Evolutionary conservation across 768 basidiomycete genomes (phyloP), one percentile per base, ranked within the genome.

Genomic region (Pisolithus marmoratus): DNA sequence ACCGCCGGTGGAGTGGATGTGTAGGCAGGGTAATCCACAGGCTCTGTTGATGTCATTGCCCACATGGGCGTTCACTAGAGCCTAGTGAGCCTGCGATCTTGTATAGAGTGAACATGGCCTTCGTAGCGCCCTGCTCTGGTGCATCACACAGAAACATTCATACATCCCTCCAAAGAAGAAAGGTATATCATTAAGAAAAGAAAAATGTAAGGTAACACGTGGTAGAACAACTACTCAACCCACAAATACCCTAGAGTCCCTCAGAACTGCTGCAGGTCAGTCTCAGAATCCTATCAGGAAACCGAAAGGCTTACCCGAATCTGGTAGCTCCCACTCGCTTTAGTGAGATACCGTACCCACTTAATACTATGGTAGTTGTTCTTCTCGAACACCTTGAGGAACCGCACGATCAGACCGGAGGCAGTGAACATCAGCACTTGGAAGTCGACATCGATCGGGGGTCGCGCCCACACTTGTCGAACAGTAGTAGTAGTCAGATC

Each of bases 401-500:
- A 99, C 49, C 96, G 82, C 40, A 99, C 96, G 47, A 95, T 87
- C 61, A 99, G 68, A 2, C 96, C 96, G 11, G n/a, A n/a, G n/a
- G 96, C 80, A 0, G 96, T 98, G 70, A 98, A 92, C 96, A 99
- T 99, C 59, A 99, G 77, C 52, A 99, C 96, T 72, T 94, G 93
- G 72, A 99, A 99, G 68, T 99, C 96, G 56, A 98, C 85, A 59
- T 95, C 91, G 63, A 99, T 98, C 7, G 96, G 96, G 17, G 96
- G 96, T 50, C 96, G 77, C 3, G 94, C 94, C 96, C 96, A 99
- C 4, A 95, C 85, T 78, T 97, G 94, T 31, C 93, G 85, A 53
- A 83, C 80, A 0, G 96, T 99, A 29, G 93, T 95, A 54, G 83
- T 82, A 2, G 94, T 91, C 55, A 98, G 73, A 31, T 80, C 78